Conservation (phyloP, 2,329 filamentous ascomycete genomes). For the Lachnellula cervina region DNA sequence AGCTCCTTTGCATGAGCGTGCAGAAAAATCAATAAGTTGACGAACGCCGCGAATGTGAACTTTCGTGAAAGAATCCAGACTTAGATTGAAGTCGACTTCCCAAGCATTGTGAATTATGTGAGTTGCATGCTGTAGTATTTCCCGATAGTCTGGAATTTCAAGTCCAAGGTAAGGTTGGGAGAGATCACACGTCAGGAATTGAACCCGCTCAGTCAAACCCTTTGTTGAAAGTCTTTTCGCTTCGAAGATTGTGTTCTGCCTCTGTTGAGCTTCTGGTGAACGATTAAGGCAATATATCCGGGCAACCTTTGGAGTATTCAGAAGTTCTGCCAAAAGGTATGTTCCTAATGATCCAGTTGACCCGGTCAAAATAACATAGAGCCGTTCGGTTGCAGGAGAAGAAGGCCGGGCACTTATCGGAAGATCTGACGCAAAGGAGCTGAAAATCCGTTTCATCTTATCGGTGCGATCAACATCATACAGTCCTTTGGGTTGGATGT, state of each 20-base stretch:
- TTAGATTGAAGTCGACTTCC: constrained; percentile 37
- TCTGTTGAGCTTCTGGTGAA: constrained; percentile 12
- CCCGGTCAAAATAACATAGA: constrained; percentile 39
- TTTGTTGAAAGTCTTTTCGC: constrained; percentile 36
- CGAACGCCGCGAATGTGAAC: constrained; percentile 35
- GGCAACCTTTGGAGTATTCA: constrained; percentile 32
- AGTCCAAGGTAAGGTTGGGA: constrained; percentile 46
- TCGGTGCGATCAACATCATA: too few relatives aligned
- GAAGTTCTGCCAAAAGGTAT: constrained; percentile 40
- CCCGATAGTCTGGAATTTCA: constrained; percentile 1
- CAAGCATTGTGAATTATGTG: constrained; percentile 29
- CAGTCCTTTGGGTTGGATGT: too few relatives aligned
- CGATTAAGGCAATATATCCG: constrained; percentile 47
- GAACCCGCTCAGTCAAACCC: constrained; percentile 35
- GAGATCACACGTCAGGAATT: constrained; percentile 47
- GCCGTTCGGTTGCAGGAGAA: too few relatives aligned
- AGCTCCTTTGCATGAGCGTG: constrained; percentile 8
- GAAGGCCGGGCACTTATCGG: too few relatives aligned
- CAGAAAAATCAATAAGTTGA: constrained; percentile 33
- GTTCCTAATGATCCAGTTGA: constrained; percentile 46
- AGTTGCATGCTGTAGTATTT: constrained; percentile 16
- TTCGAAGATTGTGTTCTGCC: constrained; percentile 21
- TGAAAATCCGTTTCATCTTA: too few relatives aligned
- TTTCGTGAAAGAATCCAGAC: constrained; percentile 32
- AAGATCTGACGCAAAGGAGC: too few relatives aligned